A percentile compares a stretch with the other conserved stretches of the same genome.
These are phyloP conservation scores for Thermoascus crustaceus DNA, from an alignment of 2,329 filamentous ascomycete genomes.

Conservation along the genomic window DNA sequence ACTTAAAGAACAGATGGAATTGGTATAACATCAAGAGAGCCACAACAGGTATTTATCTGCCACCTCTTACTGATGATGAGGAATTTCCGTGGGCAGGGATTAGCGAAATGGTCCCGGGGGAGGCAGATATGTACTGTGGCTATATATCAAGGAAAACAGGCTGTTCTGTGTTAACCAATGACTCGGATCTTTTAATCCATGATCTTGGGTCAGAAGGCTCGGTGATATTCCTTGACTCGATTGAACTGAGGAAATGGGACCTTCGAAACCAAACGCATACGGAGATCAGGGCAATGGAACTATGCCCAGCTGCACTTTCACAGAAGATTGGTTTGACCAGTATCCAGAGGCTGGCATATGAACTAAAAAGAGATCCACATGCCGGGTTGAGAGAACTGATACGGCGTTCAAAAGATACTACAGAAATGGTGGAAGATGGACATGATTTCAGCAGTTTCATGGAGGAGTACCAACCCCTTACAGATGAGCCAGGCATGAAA, in stretches of 20 bases:
- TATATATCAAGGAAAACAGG: slow-evolving; percentile 49
- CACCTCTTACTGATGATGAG: slow-evolving; percentile 19
- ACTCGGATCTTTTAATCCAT: slow-evolving; percentile 77
- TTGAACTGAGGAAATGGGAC: slow-evolving; percentile 35
- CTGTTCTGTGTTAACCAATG: slow-evolving; percentile 63
- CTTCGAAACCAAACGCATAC: slow-evolving; percentile 7
- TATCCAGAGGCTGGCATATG: slow-evolving; percentile 33
- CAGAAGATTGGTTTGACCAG: slow-evolving; percentile 24
- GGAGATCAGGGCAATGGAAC: slow-evolving; percentile 23
- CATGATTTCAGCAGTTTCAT: slow-evolving; percentile 23
- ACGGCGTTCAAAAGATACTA: slow-evolving; percentile 20
- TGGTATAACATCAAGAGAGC: slow-evolving; percentile 16
- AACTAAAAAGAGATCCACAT: slow-evolving; percentile 25
- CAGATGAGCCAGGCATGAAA: slow-evolving; percentile 7
- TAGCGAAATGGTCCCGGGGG: slow-evolving; percentile 62
- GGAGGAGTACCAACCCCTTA: slow-evolving; percentile 26
- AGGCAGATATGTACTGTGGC: slow-evolving; percentile 79
- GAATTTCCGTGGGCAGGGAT: slow-evolving; percentile 27
- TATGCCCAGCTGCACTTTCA: slow-evolving; percentile 31
- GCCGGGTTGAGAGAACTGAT: slow-evolving; percentile 23
- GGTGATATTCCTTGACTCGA: slow-evolving; percentile 61
- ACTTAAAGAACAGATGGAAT: slow-evolving; percentile 45
- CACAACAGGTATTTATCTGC: slow-evolving; percentile 10
- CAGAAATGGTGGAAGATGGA: slow-evolving; percentile 9
- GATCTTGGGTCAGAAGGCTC: slow-evolving; percentile 54